Conservation (phyloP, 2,329 filamentous ascomycete genomes). For the Curvularia verruculosa region DNA sequence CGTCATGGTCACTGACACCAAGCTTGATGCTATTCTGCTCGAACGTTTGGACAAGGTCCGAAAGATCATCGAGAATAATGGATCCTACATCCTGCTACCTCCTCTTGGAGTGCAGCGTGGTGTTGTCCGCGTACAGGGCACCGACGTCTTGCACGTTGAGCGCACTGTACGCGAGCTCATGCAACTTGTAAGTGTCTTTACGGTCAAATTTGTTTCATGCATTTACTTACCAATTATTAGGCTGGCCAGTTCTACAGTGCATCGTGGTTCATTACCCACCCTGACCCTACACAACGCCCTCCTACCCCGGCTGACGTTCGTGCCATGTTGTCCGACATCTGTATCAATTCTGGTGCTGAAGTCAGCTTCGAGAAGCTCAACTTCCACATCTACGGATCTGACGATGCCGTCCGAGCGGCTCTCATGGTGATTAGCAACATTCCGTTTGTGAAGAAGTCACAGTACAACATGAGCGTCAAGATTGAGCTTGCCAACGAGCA, state of each 20-base stretch:
- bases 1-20: slow-evolving; percentile 84
- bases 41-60: slow-evolving; percentile 93
- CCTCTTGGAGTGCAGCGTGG: slow-evolving; percentile 83
- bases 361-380: slow-evolving; percentile 92
- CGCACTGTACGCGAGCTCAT: slow-evolving; percentile 95
- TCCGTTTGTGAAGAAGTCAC: slow-evolving; percentile 82
- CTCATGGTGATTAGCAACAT: slow-evolving; percentile 92
- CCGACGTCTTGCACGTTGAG: slow-evolving; percentile 91
- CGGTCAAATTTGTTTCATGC: background rate
- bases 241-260: slow-evolving; percentile 98
- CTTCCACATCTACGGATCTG: slow-evolving; percentile 92
- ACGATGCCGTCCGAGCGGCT: slow-evolving; percentile 95
- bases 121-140: slow-evolving; percentile 87
- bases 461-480: slow-evolving; percentile 95
- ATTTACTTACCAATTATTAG: slow-evolving; percentile 52
- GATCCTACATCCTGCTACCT: slow-evolving; percentile 92
- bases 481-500: slow-evolving; percentile 99
- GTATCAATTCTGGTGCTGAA: slow-evolving; percentile 93
- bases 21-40: slow-evolving; percentile 92
- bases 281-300: slow-evolving; percentile 68
- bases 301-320: slow-evolving; percentile 74
- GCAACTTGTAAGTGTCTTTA: slow-evolving; percentile 71
- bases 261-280: slow-evolving; percentile 89
- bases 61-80: slow-evolving; percentile 96
- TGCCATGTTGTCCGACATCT: slow-evolving; percentile 93